These are phyloP conservation scores for Pterula multifida DNA, from an alignment of 1,284 basidiomycete species.

Conservation along the genomic window DNA sequence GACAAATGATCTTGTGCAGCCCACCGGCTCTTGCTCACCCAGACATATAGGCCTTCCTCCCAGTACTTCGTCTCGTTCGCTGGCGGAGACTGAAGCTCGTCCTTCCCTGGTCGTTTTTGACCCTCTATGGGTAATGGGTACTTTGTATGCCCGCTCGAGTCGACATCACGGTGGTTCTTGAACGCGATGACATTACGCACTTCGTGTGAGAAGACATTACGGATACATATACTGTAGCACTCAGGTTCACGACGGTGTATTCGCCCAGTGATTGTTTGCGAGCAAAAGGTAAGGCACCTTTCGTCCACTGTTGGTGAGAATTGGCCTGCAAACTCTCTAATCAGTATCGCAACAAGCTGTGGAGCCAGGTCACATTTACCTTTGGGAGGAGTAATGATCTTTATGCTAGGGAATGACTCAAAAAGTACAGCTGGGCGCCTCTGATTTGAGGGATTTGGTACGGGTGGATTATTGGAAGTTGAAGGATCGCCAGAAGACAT, in stretches of 20 bases:
- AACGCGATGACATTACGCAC: constrained; percentile 43
- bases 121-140: constrained; percentile 54
- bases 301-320: constrained; percentile 53
- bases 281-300: constrained; percentile 63
- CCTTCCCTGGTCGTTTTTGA: constrained; percentile 31
- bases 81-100: constrained; percentile 12
- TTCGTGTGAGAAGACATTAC: constrained; percentile 63
- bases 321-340: constrained; percentile 25
- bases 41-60: constrained; percentile 67
- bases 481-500: background rate
- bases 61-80: constrained; percentile 36
- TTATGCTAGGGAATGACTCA: constrained; percentile 35
- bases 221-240: constrained; percentile 59
- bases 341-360: background rate
- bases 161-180: constrained; percentile 26
- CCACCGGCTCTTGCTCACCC: constrained; percentile 43
- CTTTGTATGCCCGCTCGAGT: constrained; percentile 29
- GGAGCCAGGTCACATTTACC: constrained; percentile 16
- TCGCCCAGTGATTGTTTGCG: constrained; percentile 51
- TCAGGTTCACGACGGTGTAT: constrained; percentile 40
- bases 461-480: constrained; percentile 8
- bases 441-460: constrained; percentile 12
- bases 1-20: constrained; percentile 43
- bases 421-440: constrained; percentile 23
- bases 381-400: constrained; percentile 33